phyloP scores from a whole-genome alignment of 306 rosid species.

The Castanopsis chinensis region DNA sequence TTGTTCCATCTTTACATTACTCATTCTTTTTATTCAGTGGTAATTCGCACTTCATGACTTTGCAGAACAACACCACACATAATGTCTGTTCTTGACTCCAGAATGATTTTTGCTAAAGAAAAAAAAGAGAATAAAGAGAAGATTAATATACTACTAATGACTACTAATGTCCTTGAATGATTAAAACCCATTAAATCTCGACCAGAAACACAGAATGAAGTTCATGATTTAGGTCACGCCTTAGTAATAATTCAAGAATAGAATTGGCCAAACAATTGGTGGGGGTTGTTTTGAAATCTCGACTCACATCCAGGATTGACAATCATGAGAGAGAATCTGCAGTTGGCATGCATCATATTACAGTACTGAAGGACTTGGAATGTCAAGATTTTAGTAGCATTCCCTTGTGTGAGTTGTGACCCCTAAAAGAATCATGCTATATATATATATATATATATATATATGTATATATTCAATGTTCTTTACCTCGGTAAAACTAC shows the following conservation, averaged over 20 bases:
- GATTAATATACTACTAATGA: not conserved
- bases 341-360: not conserved
- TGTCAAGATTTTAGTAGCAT: not conserved
- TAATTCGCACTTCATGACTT: no score
- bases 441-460: no score
- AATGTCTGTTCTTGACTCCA: not conserved
- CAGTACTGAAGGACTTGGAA: not conserved
- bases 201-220: no score
- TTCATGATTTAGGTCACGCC: not conserved
- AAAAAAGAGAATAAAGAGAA: not conserved
- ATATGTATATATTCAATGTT: not conserved
- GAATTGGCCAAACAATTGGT: not conserved
- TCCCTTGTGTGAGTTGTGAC: not conserved
- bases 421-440: not conserved
- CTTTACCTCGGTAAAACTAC: not conserved
- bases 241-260: not conserved
- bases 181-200: not conserved
- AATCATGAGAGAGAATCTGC: not conserved
- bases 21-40: no score
- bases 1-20: constrained; percentile 7
- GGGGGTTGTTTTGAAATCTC: not conserved
- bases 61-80: no score
- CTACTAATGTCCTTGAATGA: not conserved
- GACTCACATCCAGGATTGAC: not conserved
- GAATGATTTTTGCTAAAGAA: not conserved